A percentile compares a stretch with the other conserved stretches of the same genome.
phyloP scores from a whole-genome alignment of 345 rosid species.

The Lepidium didymum region DNA sequence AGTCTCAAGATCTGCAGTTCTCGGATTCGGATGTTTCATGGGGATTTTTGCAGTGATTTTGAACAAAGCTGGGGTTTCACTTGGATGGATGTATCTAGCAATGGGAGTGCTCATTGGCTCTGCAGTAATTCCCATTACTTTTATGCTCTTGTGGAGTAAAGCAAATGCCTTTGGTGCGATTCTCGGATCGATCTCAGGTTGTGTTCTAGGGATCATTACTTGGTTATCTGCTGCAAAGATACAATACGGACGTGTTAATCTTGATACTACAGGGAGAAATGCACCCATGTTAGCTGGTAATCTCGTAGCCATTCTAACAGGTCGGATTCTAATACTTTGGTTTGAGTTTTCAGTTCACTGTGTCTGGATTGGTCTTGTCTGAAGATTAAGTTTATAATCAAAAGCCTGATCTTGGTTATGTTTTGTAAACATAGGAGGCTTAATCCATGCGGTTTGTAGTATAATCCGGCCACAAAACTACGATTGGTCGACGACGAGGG shows the following conservation, averaged over 20 bases:
- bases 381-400: too few species aligned
- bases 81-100: conserved; percentile 95
- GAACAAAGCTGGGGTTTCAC: conserved; percentile 83
- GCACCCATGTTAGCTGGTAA: conserved; percentile 95
- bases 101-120: conserved; percentile 93
- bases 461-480: conserved; percentile 63
- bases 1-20: conserved; percentile 64
- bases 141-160: conserved; percentile 89
- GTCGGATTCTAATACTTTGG: not conserved
- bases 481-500: conserved; percentile 75
- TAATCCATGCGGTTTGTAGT: conserved; percentile 65
- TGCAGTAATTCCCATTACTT: conserved; percentile 82
- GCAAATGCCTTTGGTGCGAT: conserved; percentile 83
- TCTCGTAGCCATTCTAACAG: conserved; percentile 62
- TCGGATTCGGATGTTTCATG: conserved; percentile 91
- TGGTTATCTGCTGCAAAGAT: conserved; percentile 61
- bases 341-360: not conserved
- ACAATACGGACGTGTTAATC: conserved; percentile 63
- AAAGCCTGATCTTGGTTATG: not conserved
- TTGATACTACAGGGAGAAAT: conserved; percentile 68
- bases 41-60: conserved; percentile 80
- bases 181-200: conserved; percentile 60
- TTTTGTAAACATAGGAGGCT: conserved; percentile 38
- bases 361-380: too few species aligned
- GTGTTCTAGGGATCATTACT: conserved; percentile 61